Evolutionary conservation across 768 basidiomycete genomes (phyloP).

Genomic region (Daedaleopsis sinensis): DNA sequence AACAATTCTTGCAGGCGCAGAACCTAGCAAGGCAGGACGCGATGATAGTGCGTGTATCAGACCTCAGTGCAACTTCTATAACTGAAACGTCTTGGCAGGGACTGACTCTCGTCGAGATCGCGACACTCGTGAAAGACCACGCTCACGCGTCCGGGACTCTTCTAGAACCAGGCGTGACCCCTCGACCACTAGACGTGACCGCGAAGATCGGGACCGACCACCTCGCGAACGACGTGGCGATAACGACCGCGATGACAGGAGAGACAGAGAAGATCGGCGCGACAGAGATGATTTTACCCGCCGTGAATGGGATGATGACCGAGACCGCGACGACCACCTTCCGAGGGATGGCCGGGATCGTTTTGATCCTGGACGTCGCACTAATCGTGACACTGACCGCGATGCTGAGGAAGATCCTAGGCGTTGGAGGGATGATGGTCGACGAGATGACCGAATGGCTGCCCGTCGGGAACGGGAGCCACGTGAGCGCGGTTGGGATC

Average conservation of each 20-base stretch:
- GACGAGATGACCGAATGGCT: conserved; percentile 74
- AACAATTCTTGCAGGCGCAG: conserved; percentile 40
- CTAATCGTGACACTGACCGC: conserved; percentile 43
- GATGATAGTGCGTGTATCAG: conserved; percentile 59
- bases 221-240: conserved; percentile 32
- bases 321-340: conserved; percentile 29
- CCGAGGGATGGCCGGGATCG: conserved; percentile 43
- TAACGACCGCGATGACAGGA: conserved; percentile 38
- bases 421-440: conserved; percentile 83
- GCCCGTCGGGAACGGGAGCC: conserved; percentile 52
- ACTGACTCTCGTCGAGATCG: conserved; percentile 61
- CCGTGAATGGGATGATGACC: conserved; percentile 32
- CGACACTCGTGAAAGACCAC: conserved; percentile 64
- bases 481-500: conserved; percentile 44
- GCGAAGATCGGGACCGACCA: conserved; percentile 33
- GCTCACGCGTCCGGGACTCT: conserved; percentile 65
- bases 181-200: conserved; percentile 49
- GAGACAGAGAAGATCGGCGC: conserved; percentile 14
- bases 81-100: conserved; percentile 35
- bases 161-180: conserved; percentile 63
- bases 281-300: conserved; percentile 38
- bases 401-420: conserved; percentile 69
- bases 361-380: conserved; percentile 39
- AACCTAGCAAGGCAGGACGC: conserved; percentile 52
- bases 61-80: background rate